These are phyloP conservation scores for Juncus effusus DNA, from an alignment of 176 grass and related monocot species.

Conservation along the genomic window DNA sequence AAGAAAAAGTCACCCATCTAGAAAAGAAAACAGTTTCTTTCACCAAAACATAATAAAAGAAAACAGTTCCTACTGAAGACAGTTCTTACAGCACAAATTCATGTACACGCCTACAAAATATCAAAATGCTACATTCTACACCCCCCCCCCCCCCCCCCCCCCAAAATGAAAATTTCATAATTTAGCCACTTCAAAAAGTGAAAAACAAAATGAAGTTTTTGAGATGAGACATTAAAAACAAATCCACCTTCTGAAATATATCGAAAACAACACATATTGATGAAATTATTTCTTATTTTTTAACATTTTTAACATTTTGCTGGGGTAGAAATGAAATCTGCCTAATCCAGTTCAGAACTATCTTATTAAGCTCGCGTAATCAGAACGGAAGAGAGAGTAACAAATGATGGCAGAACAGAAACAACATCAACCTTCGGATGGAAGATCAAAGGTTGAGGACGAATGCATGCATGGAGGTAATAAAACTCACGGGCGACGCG, in stretches of 20 bases:
- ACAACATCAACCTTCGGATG: neutral
- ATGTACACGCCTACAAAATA: neutral
- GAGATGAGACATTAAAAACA: too few relatives aligned
- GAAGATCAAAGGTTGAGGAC: neutral
- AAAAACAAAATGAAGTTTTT: too few relatives aligned
- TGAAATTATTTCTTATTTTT: too few relatives aligned
- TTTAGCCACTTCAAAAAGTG: too few relatives aligned
- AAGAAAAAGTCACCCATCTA: neutral
- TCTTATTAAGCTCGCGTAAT: too few relatives aligned
- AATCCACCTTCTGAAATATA: too few relatives aligned
- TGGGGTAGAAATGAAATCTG: too few relatives aligned
- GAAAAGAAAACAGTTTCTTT: neutral
- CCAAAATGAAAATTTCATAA: too few relatives aligned
- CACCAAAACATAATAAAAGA: neutral
- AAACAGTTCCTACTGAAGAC: slow-evolving; percentile 12
- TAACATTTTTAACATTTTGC: too few relatives aligned
- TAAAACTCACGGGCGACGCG: slow-evolving; percentile 23
- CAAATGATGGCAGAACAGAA: neutral
- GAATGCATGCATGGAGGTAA: neutral
- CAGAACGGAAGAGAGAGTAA: neutral
- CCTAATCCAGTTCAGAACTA: too few relatives aligned
- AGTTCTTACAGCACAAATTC: neutral
- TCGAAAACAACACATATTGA: too few relatives aligned
- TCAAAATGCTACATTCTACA: neutral
- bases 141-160: too few relatives aligned